Evolutionary conservation across 2,329 filamentous ascomycete genomes (phyloP), one percentile per base, ranked within the genome.

Genomic region (Pleurostoma richardsiae): DNA sequence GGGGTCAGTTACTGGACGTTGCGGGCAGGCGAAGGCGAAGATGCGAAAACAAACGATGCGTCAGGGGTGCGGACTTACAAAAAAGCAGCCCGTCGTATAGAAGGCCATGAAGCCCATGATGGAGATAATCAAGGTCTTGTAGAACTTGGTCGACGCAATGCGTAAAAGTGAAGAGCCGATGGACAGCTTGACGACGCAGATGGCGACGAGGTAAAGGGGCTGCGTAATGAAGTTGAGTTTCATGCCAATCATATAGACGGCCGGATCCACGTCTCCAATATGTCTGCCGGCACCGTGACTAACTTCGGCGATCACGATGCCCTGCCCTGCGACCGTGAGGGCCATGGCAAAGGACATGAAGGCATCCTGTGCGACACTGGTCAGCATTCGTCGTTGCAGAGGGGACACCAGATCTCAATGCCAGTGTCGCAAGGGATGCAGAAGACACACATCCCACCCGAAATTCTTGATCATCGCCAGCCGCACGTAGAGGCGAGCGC

Each of bases 241-340:
- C 4, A 63, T 47, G 1, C 57, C 60, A 19, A 19, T 19, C 3
- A 44, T 54, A 27, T 39, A 30, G 29, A 59, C 42, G 29, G 19
- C 19, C 19, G 19, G 19, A 19, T 19, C 19, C 19, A 19, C 19
- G 19, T 19, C 19, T 19, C 19, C 19, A 19, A 19, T 19, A 19
- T 19, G 19, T 19, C 19, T 19, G 19, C 19, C 19, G n/a, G 67
- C 71, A 3, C 73, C 73, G 40, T 70, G 59, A 1, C 57, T 46
- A 3, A 75, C 66, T 42, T 72, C 59, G 0, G 60, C 61, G 10
- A 73, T 59, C 40, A 74, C 58, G 28, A 74, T 42, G 3, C 58
- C 64, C 46, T 69, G 63, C 2, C 69, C 70, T 6, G 60, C 55
- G 42, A 73, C 50, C 10, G 66, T 66, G 4, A 67, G 47, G 6